These are phyloP conservation scores for Echites panduratus DNA, from an alignment of 257 asterid species.

Conservation along the genomic window DNA sequence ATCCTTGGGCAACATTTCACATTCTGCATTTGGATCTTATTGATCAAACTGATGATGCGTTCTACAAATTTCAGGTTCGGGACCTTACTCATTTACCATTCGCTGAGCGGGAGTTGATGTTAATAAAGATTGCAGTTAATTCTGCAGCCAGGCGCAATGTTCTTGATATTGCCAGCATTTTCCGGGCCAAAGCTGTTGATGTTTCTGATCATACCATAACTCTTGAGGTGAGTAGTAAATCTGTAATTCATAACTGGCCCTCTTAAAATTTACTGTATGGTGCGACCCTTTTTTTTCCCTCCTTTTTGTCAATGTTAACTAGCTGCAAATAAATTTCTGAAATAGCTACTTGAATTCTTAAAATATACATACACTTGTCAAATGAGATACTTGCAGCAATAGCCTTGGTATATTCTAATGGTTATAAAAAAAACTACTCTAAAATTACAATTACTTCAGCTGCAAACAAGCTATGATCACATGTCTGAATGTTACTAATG, in stretches of 20 bases:
- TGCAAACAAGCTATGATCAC: neutral
- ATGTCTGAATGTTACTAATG: neutral
- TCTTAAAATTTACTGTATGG: neutral
- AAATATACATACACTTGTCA: neutral
- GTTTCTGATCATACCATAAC: conserved; percentile 97
- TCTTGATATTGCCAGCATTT: conserved; percentile 96
- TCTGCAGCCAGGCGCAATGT: conserved; percentile 87
- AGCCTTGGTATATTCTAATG: neutral
- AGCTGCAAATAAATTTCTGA: neutral
- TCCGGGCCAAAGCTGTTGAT: conserved; percentile 96
- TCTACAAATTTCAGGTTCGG: conserved; percentile 45
- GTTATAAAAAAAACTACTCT: neutral
- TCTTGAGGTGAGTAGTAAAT: conserved; percentile 55
- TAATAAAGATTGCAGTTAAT: conserved; percentile 84
- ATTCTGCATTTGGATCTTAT: neutral
- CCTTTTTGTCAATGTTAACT: neutral
- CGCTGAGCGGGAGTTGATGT: conserved; percentile 90
- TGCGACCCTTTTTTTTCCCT: too few relatives aligned
- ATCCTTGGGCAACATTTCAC: neutral
- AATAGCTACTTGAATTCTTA: neutral
- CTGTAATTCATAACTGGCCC: neutral
- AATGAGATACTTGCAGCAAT: neutral
- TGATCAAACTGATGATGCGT: neutral
- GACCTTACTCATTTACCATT: conserved; percentile 88
- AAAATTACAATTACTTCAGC: neutral